phyloP scores from a whole-genome alignment of 2,329 filamentous ascomycete species.

The Penicillium paneum region DNA sequence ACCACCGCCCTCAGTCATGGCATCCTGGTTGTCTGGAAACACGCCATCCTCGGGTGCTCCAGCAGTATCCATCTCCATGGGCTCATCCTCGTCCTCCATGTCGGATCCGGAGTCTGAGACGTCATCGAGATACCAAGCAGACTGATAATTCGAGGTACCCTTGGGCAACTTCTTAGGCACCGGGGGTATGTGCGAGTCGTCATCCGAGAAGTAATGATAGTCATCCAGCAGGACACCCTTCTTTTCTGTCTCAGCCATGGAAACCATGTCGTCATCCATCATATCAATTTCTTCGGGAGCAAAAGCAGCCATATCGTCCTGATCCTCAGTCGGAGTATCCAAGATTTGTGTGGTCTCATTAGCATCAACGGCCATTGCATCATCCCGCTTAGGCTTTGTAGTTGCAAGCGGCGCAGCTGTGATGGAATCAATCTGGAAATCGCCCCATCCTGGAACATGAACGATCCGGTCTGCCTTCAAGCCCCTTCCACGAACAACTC shows the following conservation, averaged over 20 bases:
- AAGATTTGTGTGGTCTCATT: conserved; percentile 52
- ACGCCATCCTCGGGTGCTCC: conserved; percentile 78
- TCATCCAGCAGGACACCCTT: conserved; percentile 94
- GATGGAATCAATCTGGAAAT: conserved; percentile 89
- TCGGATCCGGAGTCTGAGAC: conserved; percentile 84
- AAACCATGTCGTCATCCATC: conserved; percentile 61
- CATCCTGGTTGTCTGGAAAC: conserved; percentile 53
- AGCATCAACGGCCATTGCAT: conserved; percentile 68
- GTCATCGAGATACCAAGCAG: conserved; percentile 86
- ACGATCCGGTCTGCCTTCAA: conserved; percentile 87
- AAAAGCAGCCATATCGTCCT: conserved; percentile 76
- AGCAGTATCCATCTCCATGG: conserved; percentile 53
- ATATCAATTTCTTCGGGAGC: conserved; percentile 83
- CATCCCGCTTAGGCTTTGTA: conserved; percentile 52
- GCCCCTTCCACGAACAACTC: conserved; percentile 78
- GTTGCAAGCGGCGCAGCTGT: conserved; percentile 67
- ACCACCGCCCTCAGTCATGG: conserved; percentile 70
- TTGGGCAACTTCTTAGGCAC: conserved; percentile 74
- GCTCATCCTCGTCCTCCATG: conserved; percentile 66
- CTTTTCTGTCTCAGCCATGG: conserved; percentile 55
- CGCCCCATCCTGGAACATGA: conserved; percentile 89
- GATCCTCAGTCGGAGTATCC: conserved; percentile 71
- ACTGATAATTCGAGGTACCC: conserved; percentile 90
- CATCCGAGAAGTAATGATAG: conserved; percentile 96
- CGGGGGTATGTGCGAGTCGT: conserved; percentile 60